Evolutionary conservation across 192 early-diverging fungal genomes (phyloP).

Genomic region (Spinellus fusiger): DNA sequence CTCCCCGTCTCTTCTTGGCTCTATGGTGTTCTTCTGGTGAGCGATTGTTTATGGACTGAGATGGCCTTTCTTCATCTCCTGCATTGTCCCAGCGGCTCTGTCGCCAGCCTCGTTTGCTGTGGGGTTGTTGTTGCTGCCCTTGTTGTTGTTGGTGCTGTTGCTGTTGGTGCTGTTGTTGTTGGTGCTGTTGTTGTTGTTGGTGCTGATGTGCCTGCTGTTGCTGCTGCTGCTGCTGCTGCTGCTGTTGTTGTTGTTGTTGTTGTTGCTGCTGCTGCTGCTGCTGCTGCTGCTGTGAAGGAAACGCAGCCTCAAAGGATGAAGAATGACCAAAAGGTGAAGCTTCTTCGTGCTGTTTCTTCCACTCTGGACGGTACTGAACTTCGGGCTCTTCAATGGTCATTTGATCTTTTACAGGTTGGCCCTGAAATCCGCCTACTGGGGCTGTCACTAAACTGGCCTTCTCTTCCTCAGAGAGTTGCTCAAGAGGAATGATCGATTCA

Average conservation of each 20-base stretch:
- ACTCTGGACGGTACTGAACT: slow-evolving; percentile 22
- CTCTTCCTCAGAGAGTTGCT: slow-evolving; percentile 18
- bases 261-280: background rate
- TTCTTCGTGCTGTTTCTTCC: slow-evolving; percentile 7
- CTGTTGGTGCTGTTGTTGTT: no score
- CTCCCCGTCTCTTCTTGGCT: background rate
- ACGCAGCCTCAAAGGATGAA: background rate
- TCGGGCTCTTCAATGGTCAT: slow-evolving; percentile 34
- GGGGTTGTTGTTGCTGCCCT: no score
- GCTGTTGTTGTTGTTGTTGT: background rate
- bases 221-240: background rate
- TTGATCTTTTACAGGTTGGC: slow-evolving; percentile 18
- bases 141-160: no score
- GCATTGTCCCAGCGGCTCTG: background rate
- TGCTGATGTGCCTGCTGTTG: no score
- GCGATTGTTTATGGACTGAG: no score
- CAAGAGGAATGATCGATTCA: slow-evolving; percentile 27
- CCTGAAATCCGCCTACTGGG: slow-evolving; percentile 25
- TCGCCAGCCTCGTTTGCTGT: no score
- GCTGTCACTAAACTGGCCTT: slow-evolving; percentile 19
- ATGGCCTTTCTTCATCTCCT: background rate
- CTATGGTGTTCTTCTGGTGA: background rate
- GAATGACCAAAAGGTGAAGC: background rate
- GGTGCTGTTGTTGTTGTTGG: no score
- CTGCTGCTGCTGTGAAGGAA: background rate